phyloP scores from a whole-genome alignment of 352 stramenopile genomes.

The Plasmopara halstedii region DNA sequence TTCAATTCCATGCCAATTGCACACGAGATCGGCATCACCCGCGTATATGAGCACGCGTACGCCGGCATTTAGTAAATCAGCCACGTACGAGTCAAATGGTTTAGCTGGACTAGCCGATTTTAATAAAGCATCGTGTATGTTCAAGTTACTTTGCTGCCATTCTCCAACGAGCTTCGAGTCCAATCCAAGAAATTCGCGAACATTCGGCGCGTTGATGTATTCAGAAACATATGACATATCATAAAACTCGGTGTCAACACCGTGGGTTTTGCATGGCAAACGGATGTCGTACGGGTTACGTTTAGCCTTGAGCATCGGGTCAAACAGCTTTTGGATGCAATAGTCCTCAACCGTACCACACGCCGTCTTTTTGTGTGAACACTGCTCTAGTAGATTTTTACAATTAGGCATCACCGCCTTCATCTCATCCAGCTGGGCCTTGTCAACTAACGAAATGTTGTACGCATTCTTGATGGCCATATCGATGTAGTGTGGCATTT shows the following conservation, averaged over 20 bases:
- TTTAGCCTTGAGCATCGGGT: constrained; percentile 21
- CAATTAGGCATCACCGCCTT: constrained; percentile 18
- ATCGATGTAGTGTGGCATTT: constrained; percentile 29
- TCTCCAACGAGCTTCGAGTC: constrained; percentile 21
- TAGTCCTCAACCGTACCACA: constrained; percentile 38
- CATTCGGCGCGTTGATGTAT: constrained; percentile 39
- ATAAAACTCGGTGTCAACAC: constrained; percentile 30
- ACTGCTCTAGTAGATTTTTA: constrained; percentile 17
- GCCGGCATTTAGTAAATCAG: constrained; percentile 67
- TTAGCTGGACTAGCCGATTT: constrained; percentile 82
- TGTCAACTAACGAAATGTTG: constrained; percentile 43
- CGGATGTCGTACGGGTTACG: constrained; percentile 54
- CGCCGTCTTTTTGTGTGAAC: constrained; percentile 22
- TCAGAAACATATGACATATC: constrained; percentile 60
- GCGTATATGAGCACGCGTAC: constrained; percentile 91
- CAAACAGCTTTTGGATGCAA: constrained; percentile 43
- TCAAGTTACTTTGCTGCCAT: constrained; percentile 90
- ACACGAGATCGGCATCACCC: constrained; percentile 90
- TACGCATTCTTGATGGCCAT: constrained; percentile 57
- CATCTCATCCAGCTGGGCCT: constrained; percentile 27
- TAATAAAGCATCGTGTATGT: constrained; percentile 82
- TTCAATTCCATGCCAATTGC: constrained; percentile 93
- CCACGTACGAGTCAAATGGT: constrained; percentile 73
- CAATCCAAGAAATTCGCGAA: constrained; percentile 28
- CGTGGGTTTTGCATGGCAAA: constrained; percentile 19